Conservation (phyloP, 176 grass and related monocot species). For the Tillandsia leiboldiana region DNA sequence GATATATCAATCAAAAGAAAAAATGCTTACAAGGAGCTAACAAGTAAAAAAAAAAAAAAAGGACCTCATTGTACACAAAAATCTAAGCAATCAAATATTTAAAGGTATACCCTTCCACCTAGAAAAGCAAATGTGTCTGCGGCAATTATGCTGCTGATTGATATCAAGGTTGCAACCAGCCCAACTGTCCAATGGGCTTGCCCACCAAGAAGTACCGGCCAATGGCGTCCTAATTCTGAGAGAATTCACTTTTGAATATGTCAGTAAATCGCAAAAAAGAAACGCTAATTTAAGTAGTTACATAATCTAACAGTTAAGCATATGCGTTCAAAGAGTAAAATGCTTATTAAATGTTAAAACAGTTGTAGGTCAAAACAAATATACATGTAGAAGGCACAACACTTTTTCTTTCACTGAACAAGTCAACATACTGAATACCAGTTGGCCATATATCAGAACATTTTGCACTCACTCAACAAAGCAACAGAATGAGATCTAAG, state of each 20-base stretch:
- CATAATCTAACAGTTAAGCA: background rate
- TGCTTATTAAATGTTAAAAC: too few relatives aligned
- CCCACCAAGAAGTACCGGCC: slow-evolving; percentile 86
- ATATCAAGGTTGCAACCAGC: slow-evolving; percentile 83
- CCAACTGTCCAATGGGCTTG: slow-evolving; percentile 93
- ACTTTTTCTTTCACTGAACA: too few relatives aligned
- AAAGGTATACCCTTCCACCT: slow-evolving; percentile 73
- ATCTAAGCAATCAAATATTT: slow-evolving; percentile 4
- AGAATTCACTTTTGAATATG: slow-evolving; percentile 19
- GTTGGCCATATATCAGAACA: too few relatives aligned
- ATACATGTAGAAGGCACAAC: too few relatives aligned
- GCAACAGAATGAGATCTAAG: too few relatives aligned
- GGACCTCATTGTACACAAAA: background rate
- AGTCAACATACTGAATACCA: too few relatives aligned
- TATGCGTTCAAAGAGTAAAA: background rate
- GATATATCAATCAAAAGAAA: background rate
- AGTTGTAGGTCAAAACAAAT: too few relatives aligned
- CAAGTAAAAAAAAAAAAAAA: slow-evolving; percentile 10
- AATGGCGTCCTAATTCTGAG: slow-evolving; percentile 52
- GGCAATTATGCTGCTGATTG: slow-evolving; percentile 92
- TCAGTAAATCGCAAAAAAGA: background rate
- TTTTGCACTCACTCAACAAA: too few relatives aligned
- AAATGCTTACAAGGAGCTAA: background rate
- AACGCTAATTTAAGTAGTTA: background rate
- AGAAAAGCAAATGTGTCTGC: slow-evolving; percentile 91